Base-by-base conservation (phyloP, 1,284 basidiomycete genomes). In the Gymnopus androsaceus region DNA sequence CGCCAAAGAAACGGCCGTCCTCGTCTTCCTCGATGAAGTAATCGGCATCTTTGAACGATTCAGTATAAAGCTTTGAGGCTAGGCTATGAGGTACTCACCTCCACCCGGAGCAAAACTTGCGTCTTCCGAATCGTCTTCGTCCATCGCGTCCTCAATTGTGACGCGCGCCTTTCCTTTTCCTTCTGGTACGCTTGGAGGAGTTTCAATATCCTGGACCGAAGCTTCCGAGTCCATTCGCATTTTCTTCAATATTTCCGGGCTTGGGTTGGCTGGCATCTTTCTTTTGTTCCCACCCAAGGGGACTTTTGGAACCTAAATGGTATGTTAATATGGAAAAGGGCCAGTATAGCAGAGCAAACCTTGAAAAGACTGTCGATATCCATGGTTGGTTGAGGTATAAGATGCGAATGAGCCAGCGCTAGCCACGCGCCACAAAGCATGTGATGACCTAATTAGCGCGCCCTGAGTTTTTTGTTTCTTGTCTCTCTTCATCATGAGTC, bases 1-100 rank as follows among this genome's bases (percentile, higher is more conserved):
- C 93, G 28, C 95, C 95, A 67, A 90, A 97, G 75, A 97, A 96
- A 12, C 95, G 79, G 0, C 95, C 95, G 62, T 95, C 94, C 25
- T 89, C 91, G 65, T 96, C 94, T 68, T 95, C 94, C 64, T 95
- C 94, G 1, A 69, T 83, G 65, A 90, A 95, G 67, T 95, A 94
- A 67, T 95, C 93, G 0, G 91, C 90, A 62, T 94, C 92, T 27
- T n/a, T n/a, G n/a, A n/a, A n/a, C 86, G 88, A 7, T 90, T 89
- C 4, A 90, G 87, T 1, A 89, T 90, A 42, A 42, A 42, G 14
- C 25, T 42, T 27, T 12, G 41, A 42, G n/a, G n/a, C n/a, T n/a
- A n/a, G n/a, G n/a, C n/a, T n/a, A n/a, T n/a, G n/a, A n/a, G n/a
- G n/a, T n/a, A n/a, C n/a, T n/a, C n/a, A n/a, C n/a, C n/a, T n/a